phyloP scores from a whole-genome alignment of 352 stramenopile species.

The Phytophthora multivora region DNA sequence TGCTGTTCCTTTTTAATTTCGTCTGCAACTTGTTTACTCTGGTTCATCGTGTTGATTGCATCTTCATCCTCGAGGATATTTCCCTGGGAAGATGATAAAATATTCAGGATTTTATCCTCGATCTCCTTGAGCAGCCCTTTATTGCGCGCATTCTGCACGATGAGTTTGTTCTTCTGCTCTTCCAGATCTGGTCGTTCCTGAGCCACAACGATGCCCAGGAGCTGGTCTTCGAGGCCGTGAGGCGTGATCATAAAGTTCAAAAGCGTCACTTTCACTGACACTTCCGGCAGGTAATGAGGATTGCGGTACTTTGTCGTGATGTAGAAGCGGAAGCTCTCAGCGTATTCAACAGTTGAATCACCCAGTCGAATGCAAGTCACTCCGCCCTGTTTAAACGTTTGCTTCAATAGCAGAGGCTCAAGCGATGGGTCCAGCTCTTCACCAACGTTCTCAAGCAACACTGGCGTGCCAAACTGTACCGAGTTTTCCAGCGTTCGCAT shows the following conservation, averaged over 20 bases:
- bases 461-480: conserved; percentile 92
- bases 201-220: conserved; percentile 93
- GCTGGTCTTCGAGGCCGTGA: conserved; percentile 91
- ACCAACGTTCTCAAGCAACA: conserved; percentile 93
- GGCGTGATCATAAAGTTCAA: conserved; percentile 97
- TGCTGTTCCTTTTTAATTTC: conserved; percentile 94
- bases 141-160: conserved; percentile 92
- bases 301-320: conserved; percentile 95
- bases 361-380: conserved; percentile 93
- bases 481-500: conserved; percentile 93
- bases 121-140: conserved; percentile 93
- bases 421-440: conserved; percentile 93
- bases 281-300: conserved; percentile 93
- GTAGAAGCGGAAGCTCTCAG: conserved; percentile 93
- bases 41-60: conserved; percentile 93
- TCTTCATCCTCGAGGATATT: conserved; percentile 95
- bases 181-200: conserved; percentile 93
- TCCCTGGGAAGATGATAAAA: conserved; percentile 89
- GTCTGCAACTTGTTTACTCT: conserved; percentile 89
- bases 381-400: conserved; percentile 94
- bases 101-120: conserved; percentile 94
- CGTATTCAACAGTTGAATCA: conserved; percentile 93
- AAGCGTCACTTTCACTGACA: conserved; percentile 93
- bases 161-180: conserved; percentile 93
- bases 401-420: conserved; percentile 93